Conservation (phyloP, 2,329 filamentous ascomycete species). For the Rutstroemia sp. region DNA sequence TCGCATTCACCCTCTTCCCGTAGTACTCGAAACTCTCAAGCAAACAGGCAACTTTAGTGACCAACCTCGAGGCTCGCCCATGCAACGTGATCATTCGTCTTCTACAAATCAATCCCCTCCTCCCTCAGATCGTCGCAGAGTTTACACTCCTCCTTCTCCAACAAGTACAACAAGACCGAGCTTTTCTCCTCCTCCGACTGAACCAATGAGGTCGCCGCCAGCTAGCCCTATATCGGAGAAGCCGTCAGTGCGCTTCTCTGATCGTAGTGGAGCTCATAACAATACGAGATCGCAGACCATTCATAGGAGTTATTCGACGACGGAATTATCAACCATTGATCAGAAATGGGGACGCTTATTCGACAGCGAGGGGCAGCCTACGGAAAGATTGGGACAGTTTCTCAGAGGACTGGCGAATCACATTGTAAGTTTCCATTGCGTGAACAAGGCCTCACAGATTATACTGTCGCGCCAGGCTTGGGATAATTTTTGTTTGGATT, state of each 20-base stretch:
- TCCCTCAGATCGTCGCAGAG: constrained; percentile 31
- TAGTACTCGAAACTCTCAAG: constrained; percentile 30
- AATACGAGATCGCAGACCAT: neutral
- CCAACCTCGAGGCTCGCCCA: constrained; percentile 21
- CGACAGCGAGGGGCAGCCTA: constrained; percentile 58
- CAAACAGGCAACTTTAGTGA: constrained; percentile 27
- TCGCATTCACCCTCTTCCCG: constrained; percentile 5
- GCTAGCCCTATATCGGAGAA: constrained; percentile 30
- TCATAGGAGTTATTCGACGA: constrained; percentile 22
- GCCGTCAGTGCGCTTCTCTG: constrained; percentile 23
- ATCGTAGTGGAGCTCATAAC: neutral
- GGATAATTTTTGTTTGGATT: too few relatives aligned
- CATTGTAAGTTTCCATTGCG: constrained; percentile 46
- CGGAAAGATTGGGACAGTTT: constrained; percentile 61
- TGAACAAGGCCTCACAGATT: neutral
- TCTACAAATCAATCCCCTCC: constrained; percentile 39
- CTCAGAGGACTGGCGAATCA: constrained; percentile 67
- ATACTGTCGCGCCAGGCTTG: neutral
- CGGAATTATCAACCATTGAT: constrained; percentile 54
- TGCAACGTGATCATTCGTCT: constrained; percentile 29
- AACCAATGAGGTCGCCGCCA: constrained; percentile 22
- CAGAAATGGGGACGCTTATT: constrained; percentile 74
- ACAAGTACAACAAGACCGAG: constrained; percentile 23
- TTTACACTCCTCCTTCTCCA: constrained; percentile 51
- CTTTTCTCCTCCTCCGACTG: constrained; percentile 27